These are phyloP conservation scores for Dothideomycetidae sp. DNA, from an alignment of 2,329 filamentous ascomycete species.

Conservation along the genomic window DNA sequence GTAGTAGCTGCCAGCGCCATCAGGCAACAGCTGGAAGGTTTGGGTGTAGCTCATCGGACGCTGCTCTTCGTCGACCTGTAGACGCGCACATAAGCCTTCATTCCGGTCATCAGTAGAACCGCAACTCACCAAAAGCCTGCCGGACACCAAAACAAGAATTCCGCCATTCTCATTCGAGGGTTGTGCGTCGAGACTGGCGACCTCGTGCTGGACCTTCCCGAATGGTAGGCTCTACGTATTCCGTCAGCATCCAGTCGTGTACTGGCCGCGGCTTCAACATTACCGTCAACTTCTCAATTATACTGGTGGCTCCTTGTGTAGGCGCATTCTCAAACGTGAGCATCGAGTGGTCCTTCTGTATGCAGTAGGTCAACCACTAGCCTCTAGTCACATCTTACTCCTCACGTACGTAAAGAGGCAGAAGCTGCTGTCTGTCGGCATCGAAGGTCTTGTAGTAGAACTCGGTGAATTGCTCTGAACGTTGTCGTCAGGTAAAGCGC, in stretches of 20 bases:
- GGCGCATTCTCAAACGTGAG: slow-evolving; percentile 75
- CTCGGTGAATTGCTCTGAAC: slow-evolving; percentile 72
- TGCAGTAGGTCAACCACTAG: not conserved
- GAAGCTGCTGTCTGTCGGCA: slow-evolving; percentile 48
- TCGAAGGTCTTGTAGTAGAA: slow-evolving; percentile 92
- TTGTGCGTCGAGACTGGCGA: slow-evolving; percentile 70
- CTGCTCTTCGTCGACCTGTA: slow-evolving; percentile 69
- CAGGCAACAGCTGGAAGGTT: slow-evolving; percentile 68
- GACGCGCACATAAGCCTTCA: not conserved
- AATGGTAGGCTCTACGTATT: slow-evolving; percentile 56
- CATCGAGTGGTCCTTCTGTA: slow-evolving; percentile 70
- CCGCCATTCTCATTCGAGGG: slow-evolving; percentile 52
- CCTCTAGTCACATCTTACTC: not conserved
- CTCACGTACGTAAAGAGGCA: slow-evolving; percentile 62
- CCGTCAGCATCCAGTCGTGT: not conserved
- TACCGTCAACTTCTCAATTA: slow-evolving; percentile 73
- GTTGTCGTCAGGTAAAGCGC: no score
- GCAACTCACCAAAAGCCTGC: slow-evolving; percentile 58
- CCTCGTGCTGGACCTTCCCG: slow-evolving; percentile 63
- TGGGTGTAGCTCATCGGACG: slow-evolving; percentile 85
- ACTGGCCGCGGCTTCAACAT: no score
- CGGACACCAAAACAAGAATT: slow-evolving; percentile 79
- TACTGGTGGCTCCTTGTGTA: slow-evolving; percentile 47
- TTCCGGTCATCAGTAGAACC: not conserved
- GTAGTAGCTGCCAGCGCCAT: slow-evolving; percentile 56